These are phyloP conservation scores for Golubevia pallescens DNA, from an alignment of 1,284 basidiomycete genomes.

Conservation along the genomic window DNA sequence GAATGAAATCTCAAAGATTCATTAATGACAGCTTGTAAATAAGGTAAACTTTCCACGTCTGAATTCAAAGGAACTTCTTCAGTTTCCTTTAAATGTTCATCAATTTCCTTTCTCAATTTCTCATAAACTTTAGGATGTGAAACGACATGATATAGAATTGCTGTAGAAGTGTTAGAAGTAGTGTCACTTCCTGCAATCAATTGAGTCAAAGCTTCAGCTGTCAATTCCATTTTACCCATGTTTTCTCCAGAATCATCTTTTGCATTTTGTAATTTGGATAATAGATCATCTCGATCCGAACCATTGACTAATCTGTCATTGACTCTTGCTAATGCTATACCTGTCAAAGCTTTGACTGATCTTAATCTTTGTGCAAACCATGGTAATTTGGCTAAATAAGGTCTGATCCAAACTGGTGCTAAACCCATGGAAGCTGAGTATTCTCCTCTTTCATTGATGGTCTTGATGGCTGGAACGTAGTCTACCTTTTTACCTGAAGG, in stretches of 20 bases:
- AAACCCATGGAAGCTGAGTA: constrained; percentile 83
- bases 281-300: constrained; percentile 73
- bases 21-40: constrained; percentile 78
- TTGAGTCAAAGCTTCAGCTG: constrained; percentile 81
- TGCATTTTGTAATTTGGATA: constrained; percentile 78
- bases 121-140: constrained; percentile 72
- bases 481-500: constrained; percentile 66
- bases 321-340: constrained; percentile 77
- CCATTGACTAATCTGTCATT: constrained; percentile 73
- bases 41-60: constrained; percentile 50
- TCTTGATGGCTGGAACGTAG: constrained; percentile 80
- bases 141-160: constrained; percentile 80
- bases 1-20: constrained; percentile 82
- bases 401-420: constrained; percentile 71
- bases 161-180: constrained; percentile 47
- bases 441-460: constrained; percentile 87
- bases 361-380: constrained; percentile 77
- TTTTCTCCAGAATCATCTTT: constrained; percentile 78
- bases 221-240: constrained; percentile 80
- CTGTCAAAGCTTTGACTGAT: constrained; percentile 73
- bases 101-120: constrained; percentile 80
- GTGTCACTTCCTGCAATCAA: constrained; percentile 72
- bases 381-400: constrained; percentile 36
- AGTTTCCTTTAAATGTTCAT: constrained; percentile 62
- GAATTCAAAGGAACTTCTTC: constrained; percentile 40